A percentile compares a stretch with the other conserved stretches of the same genome.
Conservation (phyloP, 805 yeast genomes). For the Barnettozyma sp. region DNA sequence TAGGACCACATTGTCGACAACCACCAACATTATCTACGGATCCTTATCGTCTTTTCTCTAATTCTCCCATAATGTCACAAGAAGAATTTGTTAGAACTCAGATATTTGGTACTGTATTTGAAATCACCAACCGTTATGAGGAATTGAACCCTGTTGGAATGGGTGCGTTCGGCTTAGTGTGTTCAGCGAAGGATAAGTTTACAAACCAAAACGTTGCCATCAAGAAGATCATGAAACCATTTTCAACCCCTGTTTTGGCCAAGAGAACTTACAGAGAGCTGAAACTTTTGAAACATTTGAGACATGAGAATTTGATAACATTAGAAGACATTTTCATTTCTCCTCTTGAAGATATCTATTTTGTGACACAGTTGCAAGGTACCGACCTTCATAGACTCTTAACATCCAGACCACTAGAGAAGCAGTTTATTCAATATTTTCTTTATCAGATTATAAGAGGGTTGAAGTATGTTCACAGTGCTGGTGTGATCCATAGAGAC, state of each 20-base stretch:
- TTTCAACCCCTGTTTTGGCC: constrained; percentile 88
- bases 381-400: constrained; percentile 90
- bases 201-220: constrained; percentile 94
- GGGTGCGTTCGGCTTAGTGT: constrained; percentile 99
- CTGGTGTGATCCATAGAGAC: constrained; percentile 88
- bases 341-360: constrained; percentile 91
- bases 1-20: too few species aligned
- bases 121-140: constrained; percentile 81
- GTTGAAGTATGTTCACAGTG: constrained; percentile 82
- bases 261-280: constrained; percentile 95
- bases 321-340: constrained; percentile 90
- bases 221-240: constrained; percentile 96
- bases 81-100: constrained; percentile 52
- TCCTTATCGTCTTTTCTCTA: too few species aligned
- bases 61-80: too few species aligned
- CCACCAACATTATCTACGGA: too few species aligned
- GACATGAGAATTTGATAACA: constrained; percentile 91
- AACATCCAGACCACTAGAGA: constrained; percentile 89
- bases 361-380: constrained; percentile 95
- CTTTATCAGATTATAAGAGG: constrained; percentile 91
- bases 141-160: constrained; percentile 97
- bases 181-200: constrained; percentile 89
- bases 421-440: constrained; percentile 94
- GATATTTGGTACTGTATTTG: constrained; percentile 92
- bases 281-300: constrained; percentile 83